phyloP scores from a whole-genome alignment of 352 stramenopile species.

The Plasmopara viticola region DNA sequence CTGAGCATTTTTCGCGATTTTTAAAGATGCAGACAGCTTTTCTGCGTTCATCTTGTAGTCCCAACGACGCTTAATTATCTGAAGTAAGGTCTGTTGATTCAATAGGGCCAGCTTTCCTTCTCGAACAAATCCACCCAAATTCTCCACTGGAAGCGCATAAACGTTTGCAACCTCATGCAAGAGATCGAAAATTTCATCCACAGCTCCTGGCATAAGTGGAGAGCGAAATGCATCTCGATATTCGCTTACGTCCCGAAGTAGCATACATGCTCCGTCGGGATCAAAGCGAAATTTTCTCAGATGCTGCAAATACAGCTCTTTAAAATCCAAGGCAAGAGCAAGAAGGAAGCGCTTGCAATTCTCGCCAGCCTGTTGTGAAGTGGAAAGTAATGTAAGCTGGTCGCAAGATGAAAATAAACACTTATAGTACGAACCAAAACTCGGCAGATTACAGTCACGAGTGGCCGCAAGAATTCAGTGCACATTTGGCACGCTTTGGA shows the following conservation, averaged over 20 bases:
- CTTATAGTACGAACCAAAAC: slow-evolving; percentile 40
- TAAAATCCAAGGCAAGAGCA: slow-evolving; percentile 47
- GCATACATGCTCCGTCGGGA: slow-evolving; percentile 71
- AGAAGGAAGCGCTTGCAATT: slow-evolving; percentile 64
- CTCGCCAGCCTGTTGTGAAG: slow-evolving; percentile 34
- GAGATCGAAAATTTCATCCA: slow-evolving; percentile 69
- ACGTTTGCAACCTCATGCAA: slow-evolving; percentile 78
- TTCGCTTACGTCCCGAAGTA: slow-evolving; percentile 72
- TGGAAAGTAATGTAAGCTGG: slow-evolving; percentile 1
- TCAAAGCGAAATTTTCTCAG: slow-evolving; percentile 76
- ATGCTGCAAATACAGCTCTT: slow-evolving; percentile 70
- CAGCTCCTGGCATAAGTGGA: slow-evolving; percentile 15
- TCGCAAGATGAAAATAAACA: not conserved
- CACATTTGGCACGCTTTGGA: slow-evolving; percentile 64
- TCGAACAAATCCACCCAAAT: slow-evolving; percentile 67
- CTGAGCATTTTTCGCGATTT: slow-evolving; percentile 18
- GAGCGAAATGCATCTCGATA: slow-evolving; percentile 63
- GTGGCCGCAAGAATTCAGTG: slow-evolving; percentile 62
- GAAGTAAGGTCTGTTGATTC: slow-evolving; percentile 47
- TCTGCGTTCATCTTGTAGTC: slow-evolving; percentile 79
- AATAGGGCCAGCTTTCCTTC: slow-evolving; percentile 65
- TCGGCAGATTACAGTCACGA: slow-evolving; percentile 40
- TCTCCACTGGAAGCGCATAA: slow-evolving; percentile 71
- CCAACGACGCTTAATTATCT: slow-evolving; percentile 72
- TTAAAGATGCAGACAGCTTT: slow-evolving; percentile 53